Evolutionary conservation across 2,329 filamentous ascomycete species (phyloP).

Genomic region (Graphilbum ipis-grandicollis): DNA sequence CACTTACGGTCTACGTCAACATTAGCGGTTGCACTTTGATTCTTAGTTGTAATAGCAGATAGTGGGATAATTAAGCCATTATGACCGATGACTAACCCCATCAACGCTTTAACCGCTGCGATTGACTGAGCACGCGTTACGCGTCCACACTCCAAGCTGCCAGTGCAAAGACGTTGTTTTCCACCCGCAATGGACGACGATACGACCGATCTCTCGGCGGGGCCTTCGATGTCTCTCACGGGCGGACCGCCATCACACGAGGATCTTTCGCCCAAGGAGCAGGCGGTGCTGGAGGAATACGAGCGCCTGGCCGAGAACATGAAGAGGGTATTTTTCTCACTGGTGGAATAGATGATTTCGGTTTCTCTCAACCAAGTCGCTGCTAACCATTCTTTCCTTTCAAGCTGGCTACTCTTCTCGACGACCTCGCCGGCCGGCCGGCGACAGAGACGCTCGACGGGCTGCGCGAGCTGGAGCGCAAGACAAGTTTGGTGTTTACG

Average conservation of each 20-base stretch:
- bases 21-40: too few species aligned
- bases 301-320: conserved; percentile 74
- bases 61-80: too few species aligned
- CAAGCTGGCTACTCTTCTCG: conserved; percentile 41
- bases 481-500: conserved; percentile 89
- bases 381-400: background rate
- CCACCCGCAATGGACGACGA: too few species aligned
- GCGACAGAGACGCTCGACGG: conserved; percentile 74
- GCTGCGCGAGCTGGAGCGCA: conserved; percentile 74
- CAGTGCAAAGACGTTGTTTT: too few species aligned
- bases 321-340: conserved; percentile 48
- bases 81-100: too few species aligned
- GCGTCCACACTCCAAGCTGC: too few species aligned
- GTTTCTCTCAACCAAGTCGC: too few species aligned
- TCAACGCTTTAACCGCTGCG: too few species aligned
- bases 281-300: conserved; percentile 91
- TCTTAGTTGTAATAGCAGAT: too few species aligned
- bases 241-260: conserved; percentile 5
- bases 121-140: too few species aligned
- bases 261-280: conserved; percentile 65
- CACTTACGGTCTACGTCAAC: too few species aligned
- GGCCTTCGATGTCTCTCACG: background rate
- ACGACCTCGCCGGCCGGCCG: conserved; percentile 49
- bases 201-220: too few species aligned
- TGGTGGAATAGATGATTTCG: background rate